These are phyloP conservation scores for Lichenothelia convexa DNA, from an alignment of 495 filamentous ascomycete species.

Conservation along the genomic window DNA sequence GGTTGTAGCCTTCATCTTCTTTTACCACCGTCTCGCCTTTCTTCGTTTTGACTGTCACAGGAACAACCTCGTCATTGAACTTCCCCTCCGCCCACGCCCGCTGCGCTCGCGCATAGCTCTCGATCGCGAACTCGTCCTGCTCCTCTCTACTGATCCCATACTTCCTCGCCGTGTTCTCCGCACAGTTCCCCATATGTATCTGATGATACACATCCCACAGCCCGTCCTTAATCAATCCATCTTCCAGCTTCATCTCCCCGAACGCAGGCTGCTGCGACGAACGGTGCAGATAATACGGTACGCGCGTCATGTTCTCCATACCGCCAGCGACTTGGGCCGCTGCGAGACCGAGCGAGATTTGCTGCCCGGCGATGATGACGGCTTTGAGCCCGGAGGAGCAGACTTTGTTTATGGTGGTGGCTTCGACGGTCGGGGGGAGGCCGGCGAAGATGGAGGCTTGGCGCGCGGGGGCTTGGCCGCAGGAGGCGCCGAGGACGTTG, in stretches of 20 bases:
- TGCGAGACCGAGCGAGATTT: constrained; percentile 76
- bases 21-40: constrained; percentile 66
- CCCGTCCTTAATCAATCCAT: constrained; percentile 88
- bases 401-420: constrained; percentile 90
- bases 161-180: constrained; percentile 89
- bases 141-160: constrained; percentile 58
- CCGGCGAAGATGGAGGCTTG: constrained; percentile 84
- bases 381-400: constrained; percentile 91
- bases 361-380: constrained; percentile 74
- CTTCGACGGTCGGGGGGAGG: constrained; percentile 57
- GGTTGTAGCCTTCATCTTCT: constrained; percentile 75
- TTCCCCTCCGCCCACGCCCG: constrained; percentile 63
- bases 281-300: constrained; percentile 78
- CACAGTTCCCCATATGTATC: constrained; percentile 94
- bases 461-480: constrained; percentile 81
- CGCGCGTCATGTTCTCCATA: constrained; percentile 92
- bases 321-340: constrained; percentile 83
- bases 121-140: constrained; percentile 82
- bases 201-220: constrained; percentile 93
- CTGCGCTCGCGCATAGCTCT: constrained; percentile 73
- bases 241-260: constrained; percentile 69
- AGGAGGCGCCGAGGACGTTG: constrained; percentile 70
- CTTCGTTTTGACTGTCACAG: constrained; percentile 64
- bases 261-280: constrained; percentile 60
- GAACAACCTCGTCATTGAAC: constrained; percentile 74